Percentiles rank a stretch among this genome's conserved stretches.
Conservation (phyloP, 495 filamentous ascomycete genomes). For the Cercophora sp. region DNA sequence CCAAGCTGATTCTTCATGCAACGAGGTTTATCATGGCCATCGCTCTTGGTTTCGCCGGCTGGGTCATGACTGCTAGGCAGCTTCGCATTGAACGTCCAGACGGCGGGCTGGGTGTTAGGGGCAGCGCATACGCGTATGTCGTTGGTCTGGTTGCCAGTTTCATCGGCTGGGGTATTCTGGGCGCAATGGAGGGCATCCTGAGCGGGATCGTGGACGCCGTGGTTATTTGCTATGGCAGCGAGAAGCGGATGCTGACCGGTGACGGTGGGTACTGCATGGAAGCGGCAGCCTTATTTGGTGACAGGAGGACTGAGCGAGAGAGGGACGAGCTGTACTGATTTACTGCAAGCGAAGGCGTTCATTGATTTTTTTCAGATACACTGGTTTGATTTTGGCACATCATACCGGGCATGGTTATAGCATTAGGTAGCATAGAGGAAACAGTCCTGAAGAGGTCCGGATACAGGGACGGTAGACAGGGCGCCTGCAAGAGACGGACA, state of each 20-base stretch:
- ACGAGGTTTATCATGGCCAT: conserved; percentile 85
- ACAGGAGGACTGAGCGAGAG: conserved; percentile 33
- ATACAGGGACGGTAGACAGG: not conserved
- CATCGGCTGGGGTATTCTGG: conserved; percentile 92
- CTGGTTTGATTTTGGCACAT: not conserved
- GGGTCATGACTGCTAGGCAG: conserved; percentile 86
- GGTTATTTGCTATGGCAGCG: conserved; percentile 90
- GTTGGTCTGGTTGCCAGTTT: conserved; percentile 86
- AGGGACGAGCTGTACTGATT: conserved; percentile 32
- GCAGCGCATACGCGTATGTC: conserved; percentile 93
- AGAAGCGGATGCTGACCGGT: conserved; percentile 62
- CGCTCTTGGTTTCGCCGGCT: conserved; percentile 89
- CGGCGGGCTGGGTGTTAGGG: conserved; percentile 42
- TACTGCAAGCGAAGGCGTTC: not conserved
- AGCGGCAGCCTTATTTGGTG: conserved; percentile 76
- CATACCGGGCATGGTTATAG: no score
- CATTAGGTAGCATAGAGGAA: conserved; percentile 1
- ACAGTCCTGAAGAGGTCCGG: not conserved
- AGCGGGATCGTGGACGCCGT: conserved; percentile 89
- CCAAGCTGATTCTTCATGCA: conserved; percentile 87
- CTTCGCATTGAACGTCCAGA: conserved; percentile 51
- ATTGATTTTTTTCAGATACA: conserved; percentile 6
- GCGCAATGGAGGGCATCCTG: conserved; percentile 91
- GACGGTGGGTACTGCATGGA: conserved; percentile 82
- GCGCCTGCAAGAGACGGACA: no score